Conservation (phyloP, 768 basidiomycete species). For the Pleurotus salmoneostramineus region DNA sequence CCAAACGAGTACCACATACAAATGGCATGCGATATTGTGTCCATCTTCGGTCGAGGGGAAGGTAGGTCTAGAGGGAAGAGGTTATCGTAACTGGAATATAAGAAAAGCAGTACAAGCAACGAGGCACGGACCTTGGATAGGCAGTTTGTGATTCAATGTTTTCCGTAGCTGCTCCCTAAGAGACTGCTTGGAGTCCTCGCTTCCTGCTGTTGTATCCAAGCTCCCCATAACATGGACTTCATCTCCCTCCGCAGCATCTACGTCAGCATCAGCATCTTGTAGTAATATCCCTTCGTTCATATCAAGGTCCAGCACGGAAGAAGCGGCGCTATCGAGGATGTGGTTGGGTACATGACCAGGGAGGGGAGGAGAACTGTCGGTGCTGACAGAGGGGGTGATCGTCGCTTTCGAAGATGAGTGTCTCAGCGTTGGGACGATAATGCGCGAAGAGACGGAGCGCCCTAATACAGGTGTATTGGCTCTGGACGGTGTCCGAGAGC, state of each 20-base stretch:
- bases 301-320: conserved; percentile 67
- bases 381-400: conserved; percentile 17
- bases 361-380: conserved; percentile 19
- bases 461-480: conserved; percentile 21
- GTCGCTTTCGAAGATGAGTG: conserved; percentile 26
- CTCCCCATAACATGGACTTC: conserved; percentile 44
- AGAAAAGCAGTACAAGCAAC: background rate
- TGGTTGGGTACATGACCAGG: conserved; percentile 23
- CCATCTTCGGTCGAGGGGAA: conserved; percentile 24
- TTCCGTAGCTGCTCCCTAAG: conserved; percentile 70
- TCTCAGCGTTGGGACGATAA: conserved; percentile 47
- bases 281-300: conserved; percentile 66
- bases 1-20: conserved; percentile 24
- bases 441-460: conserved; percentile 45
- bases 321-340: conserved; percentile 60
- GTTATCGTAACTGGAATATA: conserved; percentile 2
- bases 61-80: conserved; percentile 20
- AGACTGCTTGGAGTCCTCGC: conserved; percentile 58
- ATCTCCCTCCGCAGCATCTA: conserved; percentile 51
- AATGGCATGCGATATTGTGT: conserved; percentile 35
- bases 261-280: conserved; percentile 65
- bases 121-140: conserved; percentile 39
- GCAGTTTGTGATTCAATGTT: conserved; percentile 53
- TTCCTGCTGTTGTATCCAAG: conserved; percentile 33
- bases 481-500: conserved; percentile 25